A percentile compares a stretch with the other conserved stretches of the same genome.
These are phyloP conservation scores for Ogataea pini DNA, from an alignment of 805 yeast genomes.

Conservation along the genomic window DNA sequence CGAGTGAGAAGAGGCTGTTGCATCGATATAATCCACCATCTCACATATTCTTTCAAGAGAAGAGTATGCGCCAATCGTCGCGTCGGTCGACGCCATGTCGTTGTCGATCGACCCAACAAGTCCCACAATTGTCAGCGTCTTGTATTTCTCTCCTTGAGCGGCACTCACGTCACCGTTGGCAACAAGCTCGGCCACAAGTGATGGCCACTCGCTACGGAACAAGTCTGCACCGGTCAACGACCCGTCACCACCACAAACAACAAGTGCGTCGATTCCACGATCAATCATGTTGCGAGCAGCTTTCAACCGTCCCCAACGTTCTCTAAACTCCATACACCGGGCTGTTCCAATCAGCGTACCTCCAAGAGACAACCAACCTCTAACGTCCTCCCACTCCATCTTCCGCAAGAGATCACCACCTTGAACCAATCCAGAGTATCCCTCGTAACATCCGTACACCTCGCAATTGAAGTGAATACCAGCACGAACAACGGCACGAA, in stretches of 20 bases:
- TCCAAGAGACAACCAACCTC: conserved; percentile 90
- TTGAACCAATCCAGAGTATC: conserved; percentile 87
- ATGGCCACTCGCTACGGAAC: conserved; percentile 94
- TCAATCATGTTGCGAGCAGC: conserved; percentile 84
- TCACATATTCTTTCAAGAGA: conserved; percentile 91
- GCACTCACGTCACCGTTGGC: conserved; percentile 54
- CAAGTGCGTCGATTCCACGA: conserved; percentile 89
- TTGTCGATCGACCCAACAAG: conserved; percentile 96
- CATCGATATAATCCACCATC: conserved; percentile 94
- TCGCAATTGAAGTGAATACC: conserved; percentile 88
- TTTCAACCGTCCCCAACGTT: conserved; percentile 77
- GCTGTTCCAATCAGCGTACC: conserved; percentile 98
- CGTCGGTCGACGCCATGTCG: conserved; percentile 96
- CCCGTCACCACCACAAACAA: conserved; percentile 99
- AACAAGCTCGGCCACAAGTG: conserved; percentile 71
- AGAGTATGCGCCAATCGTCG: conserved; percentile 95
- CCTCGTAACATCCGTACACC: conserved; percentile 89
- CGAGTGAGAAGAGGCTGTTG: conserved; percentile 95
- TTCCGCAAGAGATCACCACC: conserved; percentile 78
- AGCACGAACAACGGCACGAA: conserved; percentile 91
- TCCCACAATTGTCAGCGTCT: conserved; percentile 84
- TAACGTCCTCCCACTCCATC: conserved; percentile 91
- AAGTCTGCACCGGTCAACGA: conserved; percentile 96
- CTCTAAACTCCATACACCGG: conserved; percentile 80
- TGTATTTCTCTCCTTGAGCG: conserved; percentile 61